phyloP scores from a whole-genome alignment of 805 yeast genomes.

The Kazachstania taianensis region DNA sequence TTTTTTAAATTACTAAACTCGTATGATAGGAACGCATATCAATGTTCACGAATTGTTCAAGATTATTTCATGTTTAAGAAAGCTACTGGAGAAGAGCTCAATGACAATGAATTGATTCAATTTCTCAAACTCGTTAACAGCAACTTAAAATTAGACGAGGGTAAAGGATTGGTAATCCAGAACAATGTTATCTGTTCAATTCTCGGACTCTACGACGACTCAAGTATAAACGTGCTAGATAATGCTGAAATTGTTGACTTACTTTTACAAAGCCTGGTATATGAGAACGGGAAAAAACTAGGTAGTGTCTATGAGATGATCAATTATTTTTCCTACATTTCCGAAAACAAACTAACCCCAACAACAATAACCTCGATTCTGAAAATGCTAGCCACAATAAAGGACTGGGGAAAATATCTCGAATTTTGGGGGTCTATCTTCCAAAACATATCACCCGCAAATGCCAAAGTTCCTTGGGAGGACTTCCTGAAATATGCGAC shows the following conservation, averaged over 20 bases:
- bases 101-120: constrained; percentile 13
- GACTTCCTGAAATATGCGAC: constrained; percentile 13
- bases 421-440: constrained; percentile 20
- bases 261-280: constrained; percentile 14
- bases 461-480: constrained; percentile 23
- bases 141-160: background rate
- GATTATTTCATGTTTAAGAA: constrained; percentile 17
- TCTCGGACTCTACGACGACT: constrained; percentile 7
- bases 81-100: constrained; percentile 10
- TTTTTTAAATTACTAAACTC: constrained; percentile 13
- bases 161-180: background rate
- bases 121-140: constrained; percentile 10
- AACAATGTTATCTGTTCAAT: constrained; percentile 10
- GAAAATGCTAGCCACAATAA: constrained; percentile 11
- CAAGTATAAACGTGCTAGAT: constrained; percentile 4
- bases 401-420: constrained; percentile 17
- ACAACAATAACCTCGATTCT: constrained; percentile 11
- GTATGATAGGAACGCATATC: constrained; percentile 7
- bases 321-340: constrained; percentile 8
- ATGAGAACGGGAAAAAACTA: constrained; percentile 8
- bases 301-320: constrained; percentile 15
- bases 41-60: constrained; percentile 7
- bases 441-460: constrained; percentile 5
- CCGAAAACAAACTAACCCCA: constrained; percentile 5
- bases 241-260: constrained; percentile 15